Base-by-base conservation (phyloP, 345 rosid species). In the Citrus sp. region DNA sequence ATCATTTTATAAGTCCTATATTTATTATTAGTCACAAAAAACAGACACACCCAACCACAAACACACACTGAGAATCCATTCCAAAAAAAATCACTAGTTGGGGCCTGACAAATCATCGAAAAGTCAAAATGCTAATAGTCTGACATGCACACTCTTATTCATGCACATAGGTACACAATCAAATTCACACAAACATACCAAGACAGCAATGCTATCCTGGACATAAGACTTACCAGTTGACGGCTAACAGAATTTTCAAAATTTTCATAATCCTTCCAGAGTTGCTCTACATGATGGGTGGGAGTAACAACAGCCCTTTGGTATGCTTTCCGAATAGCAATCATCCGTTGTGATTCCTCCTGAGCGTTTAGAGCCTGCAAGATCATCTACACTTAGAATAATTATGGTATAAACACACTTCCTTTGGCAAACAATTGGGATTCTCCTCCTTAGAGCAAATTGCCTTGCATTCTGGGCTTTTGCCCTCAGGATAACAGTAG, bases 191-290 rank as follows among this genome's bases (percentile, higher is more conserved):
- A 54, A 2, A 54, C 38, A 30, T 64, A 64, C 42, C 42, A 54
- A 32, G 9, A 71, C 2, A 54, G 42, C 24, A 71, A 30, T 0
- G 85, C 87, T 85, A 87, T 79, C 60, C 46, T 61, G 38, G 68
- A 24, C 58, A 55, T 38, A 58, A 77, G 32, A 32, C 24, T 86
- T 94, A 94, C 99, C 98, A 93, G 83, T 78, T 93, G 99, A 67
- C 97, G 93, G 87, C 88, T 95, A 72, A 92, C 98, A 75, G 97
- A 87, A 82, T 93, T 95, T 84, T 95, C 99, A 54, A 95, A 95
- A 88, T 83, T 86, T 82, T 93, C 99, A 81, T 93, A 95, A 54
- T 93, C 99, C 85, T 84, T 93, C 99, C 99, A 95, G 35, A 95
- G 93, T 83, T 95, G 99, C 70, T 95, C 99, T 79, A 93, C 87